Base-by-base conservation (phyloP, 2,329 filamentous ascomycete species). In the Paraphoma chrysanthemicola region DNA sequence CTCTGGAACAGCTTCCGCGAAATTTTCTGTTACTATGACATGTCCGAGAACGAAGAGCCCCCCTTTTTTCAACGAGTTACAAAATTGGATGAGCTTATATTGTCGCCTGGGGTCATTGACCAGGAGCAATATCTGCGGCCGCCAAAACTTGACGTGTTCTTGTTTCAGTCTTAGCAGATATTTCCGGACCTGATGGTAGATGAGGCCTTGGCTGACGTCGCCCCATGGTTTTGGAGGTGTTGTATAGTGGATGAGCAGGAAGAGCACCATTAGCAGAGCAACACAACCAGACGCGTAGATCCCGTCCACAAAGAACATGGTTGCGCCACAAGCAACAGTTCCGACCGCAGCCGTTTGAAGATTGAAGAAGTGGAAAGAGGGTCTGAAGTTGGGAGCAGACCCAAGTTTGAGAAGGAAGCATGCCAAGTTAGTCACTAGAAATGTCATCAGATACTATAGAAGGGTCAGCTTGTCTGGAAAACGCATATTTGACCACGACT, bases 111-210 rank as follows among this genome's bases (percentile, higher is more conserved):
- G 90, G 67, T 95, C 87, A 70, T 94, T 95, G 62, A 95, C 87
- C 51, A 96, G 85, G 0, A 96, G 82, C 46, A 96, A 85, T 43
- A 96, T 93, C 63, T 96, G 92, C 0, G 92, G 92, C 49, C 92
- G 85, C 92, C 93, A 96, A 73, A 96, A 96, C 70, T 96, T 96
- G 75, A 96, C 93, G 71, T 96, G 92, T 67, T 96, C 92, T 36
- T 92, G 91, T 48, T 87, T 88, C 30, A 96, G 80, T n/a, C 92
- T 87, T 30, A 96, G 80, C 30, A 96, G 78, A 69, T 96, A 96
- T 68, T 96, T 96, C 57, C 92, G 86, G 12, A 96, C 92, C 78
- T 96, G 92, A 61, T 90, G 87, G 69, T 96, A 96, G 44, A 96
- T 96, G 58, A 96, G 79, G 67, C 91, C 93, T 68, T 96, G 92